phyloP scores from a whole-genome alignment of 2,329 filamentous ascomycete genomes.

The Xylariomycetidae sp. region DNA sequence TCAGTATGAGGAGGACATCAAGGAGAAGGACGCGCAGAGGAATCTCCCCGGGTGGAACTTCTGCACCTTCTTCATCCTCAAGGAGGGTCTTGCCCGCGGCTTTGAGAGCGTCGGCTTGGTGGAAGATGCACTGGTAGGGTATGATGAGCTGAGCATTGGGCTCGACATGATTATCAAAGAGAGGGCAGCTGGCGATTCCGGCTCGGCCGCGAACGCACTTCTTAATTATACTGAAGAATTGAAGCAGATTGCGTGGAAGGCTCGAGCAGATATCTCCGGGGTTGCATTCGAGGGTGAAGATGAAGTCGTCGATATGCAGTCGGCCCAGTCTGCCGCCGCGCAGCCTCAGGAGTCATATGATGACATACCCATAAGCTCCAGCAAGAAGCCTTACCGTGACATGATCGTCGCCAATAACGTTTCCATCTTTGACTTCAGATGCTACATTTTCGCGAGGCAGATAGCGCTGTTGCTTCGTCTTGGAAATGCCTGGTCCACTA shows the following conservation, averaged over 20 bases:
- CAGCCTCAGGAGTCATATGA: constrained; percentile 38
- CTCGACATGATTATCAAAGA: constrained; percentile 79
- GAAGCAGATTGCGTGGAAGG: constrained; percentile 51
- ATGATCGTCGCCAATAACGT: constrained; percentile 93
- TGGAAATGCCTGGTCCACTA: constrained; percentile 65
- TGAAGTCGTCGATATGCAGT: constrained; percentile 48
- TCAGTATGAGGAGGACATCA: constrained; percentile 96
- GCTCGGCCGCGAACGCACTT: constrained; percentile 68
- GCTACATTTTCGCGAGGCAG: constrained; percentile 89
- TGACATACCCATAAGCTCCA: constrained; percentile 57
- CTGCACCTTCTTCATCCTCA: constrained; percentile 97
- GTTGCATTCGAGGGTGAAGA: constrained; percentile 27
- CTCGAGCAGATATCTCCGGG: constrained; percentile 39
- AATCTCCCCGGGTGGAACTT: constrained; percentile 96
- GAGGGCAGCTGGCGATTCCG: constrained; percentile 56
- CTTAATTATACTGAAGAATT: constrained; percentile 70
- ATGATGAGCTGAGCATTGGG: constrained; percentile 87
- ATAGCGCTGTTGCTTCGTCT: constrained; percentile 76
- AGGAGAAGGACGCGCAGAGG: constrained; percentile 85
- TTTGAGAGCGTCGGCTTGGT: constrained; percentile 96
- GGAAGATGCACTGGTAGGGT: constrained; percentile 90
- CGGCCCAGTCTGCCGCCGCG: constrained; percentile 23
- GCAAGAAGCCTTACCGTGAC: constrained; percentile 80
- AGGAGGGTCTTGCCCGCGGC: constrained; percentile 87
- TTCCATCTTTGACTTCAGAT: constrained; percentile 90